Percentiles rank a stretch among this genome's conserved stretches.
Conservation (phyloP, 1,139 yeast species). For the Taiozyma sp. region DNA sequence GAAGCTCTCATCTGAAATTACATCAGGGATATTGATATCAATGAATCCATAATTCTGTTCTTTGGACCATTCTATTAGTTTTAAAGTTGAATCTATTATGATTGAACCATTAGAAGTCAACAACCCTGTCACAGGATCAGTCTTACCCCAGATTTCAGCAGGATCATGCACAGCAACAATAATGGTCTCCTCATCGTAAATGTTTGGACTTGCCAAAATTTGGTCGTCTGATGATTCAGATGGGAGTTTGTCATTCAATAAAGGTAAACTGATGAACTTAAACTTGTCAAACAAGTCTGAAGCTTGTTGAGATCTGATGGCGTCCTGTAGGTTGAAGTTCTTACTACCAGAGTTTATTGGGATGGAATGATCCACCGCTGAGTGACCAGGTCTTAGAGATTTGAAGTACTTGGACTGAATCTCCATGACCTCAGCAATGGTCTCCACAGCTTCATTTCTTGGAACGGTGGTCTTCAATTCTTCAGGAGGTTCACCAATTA, state of each 20-base stretch:
- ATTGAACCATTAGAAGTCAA: constrained; percentile 69
- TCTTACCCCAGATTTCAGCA: constrained; percentile 87
- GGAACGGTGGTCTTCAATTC: constrained; percentile 58
- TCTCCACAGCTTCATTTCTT: constrained; percentile 74
- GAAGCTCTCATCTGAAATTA: constrained; percentile 35
- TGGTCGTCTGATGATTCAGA: constrained; percentile 59
- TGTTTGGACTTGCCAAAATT: constrained; percentile 70
- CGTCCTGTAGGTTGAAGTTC: constrained; percentile 54
- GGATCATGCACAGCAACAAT: constrained; percentile 84
- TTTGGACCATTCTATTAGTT: constrained; percentile 55
- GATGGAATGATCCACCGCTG: constrained; percentile 25
- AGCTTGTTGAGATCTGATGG: constrained; percentile 70
- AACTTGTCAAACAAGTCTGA: constrained; percentile 48
- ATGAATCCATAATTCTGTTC: constrained; percentile 67
- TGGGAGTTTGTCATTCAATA: constrained; percentile 40
- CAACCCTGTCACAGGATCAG: constrained; percentile 75
- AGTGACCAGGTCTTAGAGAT: constrained; percentile 68
- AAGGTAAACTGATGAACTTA: constrained; percentile 66
- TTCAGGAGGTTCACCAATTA: constrained; percentile 95
- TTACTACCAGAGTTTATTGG: constrained; percentile 24
- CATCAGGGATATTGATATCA: constrained; percentile 73
- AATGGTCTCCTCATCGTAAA: constrained; percentile 59
- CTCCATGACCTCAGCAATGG: constrained; percentile 77
- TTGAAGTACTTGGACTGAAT: constrained; percentile 88
- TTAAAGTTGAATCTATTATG: constrained; percentile 57